These are phyloP conservation scores for Cercospora janseana DNA, from an alignment of 2,329 filamentous ascomycete genomes.

Conservation along the genomic window DNA sequence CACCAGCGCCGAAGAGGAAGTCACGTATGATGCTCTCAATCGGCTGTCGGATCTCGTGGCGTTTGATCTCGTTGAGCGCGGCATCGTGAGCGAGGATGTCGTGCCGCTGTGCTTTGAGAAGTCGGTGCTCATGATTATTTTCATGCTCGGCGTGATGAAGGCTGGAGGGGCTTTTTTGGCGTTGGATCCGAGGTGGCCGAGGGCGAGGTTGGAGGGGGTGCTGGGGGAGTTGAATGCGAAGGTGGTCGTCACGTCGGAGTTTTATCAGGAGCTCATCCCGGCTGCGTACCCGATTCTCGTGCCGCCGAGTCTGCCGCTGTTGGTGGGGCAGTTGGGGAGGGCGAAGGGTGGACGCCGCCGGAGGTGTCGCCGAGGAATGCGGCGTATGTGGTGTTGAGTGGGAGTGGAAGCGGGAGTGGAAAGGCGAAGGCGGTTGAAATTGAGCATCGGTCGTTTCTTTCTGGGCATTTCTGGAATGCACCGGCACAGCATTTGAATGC, in stretches of 20 bases:
- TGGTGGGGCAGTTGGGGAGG: conserved; percentile 1
- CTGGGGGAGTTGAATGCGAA: conserved; percentile 28
- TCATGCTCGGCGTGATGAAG: conserved; percentile 42
- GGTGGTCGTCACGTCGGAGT: conserved; percentile 16
- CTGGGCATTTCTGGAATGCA: neutral
- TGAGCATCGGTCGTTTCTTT: conserved; percentile 15
- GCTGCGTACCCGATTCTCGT: conserved; percentile 1
- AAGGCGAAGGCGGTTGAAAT: conserved; percentile 15
- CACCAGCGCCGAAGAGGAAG: neutral
- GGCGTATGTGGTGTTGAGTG: conserved; percentile 5
- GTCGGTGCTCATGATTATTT: conserved; percentile 38
- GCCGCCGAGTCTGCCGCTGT: neutral
- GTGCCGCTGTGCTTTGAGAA: conserved; percentile 41
- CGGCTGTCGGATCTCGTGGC: conserved; percentile 4
- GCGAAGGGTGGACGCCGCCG: neutral
- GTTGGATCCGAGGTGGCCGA: conserved; percentile 37
- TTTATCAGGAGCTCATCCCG: neutral
- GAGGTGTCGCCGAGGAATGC: neutral
- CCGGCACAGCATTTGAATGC: neutral
- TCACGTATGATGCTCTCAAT: conserved; percentile 1
- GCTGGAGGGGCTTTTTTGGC: conserved; percentile 40
- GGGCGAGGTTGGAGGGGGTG: conserved; percentile 6
- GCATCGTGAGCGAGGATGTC: neutral
- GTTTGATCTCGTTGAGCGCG: conserved; percentile 1
- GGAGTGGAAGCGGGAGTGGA: conserved; percentile 14